A percentile compares a stretch with the other conserved stretches of the same genome.
These are phyloP conservation scores for Eucalyptus marginata DNA, from an alignment of 345 rosid species.

Conservation along the genomic window DNA sequence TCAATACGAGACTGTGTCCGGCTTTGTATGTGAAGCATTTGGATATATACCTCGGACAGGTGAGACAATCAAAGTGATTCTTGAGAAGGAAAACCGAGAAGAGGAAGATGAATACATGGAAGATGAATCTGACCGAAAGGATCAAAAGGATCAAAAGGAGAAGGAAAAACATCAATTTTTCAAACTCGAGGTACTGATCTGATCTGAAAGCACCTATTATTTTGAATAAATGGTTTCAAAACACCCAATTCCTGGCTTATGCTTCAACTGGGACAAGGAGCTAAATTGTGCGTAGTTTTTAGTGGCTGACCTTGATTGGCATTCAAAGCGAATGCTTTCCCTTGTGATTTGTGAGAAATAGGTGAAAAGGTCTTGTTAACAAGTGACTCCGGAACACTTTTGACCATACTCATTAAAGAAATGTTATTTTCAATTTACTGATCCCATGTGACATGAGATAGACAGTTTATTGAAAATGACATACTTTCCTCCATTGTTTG, in stretches of 20 bases:
- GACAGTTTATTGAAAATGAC: background rate
- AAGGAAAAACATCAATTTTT: constrained; percentile 67
- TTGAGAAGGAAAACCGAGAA: constrained; percentile 73
- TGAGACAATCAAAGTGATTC: constrained; percentile 66
- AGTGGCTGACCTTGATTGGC: background rate
- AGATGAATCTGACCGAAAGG: constrained; percentile 43
- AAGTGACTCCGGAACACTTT: background rate
- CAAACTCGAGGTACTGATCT: constrained; percentile 67
- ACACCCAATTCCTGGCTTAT: background rate
- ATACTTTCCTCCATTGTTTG: background rate
- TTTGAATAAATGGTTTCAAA: background rate
- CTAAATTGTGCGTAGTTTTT: background rate
- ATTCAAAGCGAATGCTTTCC: background rate
- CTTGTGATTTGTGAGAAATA: background rate
- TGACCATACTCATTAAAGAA: background rate
- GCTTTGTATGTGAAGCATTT: constrained; percentile 92
- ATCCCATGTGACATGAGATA: background rate
- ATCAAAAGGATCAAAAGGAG: constrained; percentile 31
- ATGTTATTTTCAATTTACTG: background rate
- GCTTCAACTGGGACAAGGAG: background rate
- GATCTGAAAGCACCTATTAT: background rate
- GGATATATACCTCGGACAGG: constrained; percentile 98
- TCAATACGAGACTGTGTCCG: constrained; percentile 98
- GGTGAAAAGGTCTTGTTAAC: background rate
- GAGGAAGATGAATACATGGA: constrained; percentile 51